Percentiles rank a stretch among this genome's conserved stretches.
phyloP scores from a whole-genome alignment of 2,329 filamentous ascomycete species.

The Trichoderma atrobrunneum region DNA sequence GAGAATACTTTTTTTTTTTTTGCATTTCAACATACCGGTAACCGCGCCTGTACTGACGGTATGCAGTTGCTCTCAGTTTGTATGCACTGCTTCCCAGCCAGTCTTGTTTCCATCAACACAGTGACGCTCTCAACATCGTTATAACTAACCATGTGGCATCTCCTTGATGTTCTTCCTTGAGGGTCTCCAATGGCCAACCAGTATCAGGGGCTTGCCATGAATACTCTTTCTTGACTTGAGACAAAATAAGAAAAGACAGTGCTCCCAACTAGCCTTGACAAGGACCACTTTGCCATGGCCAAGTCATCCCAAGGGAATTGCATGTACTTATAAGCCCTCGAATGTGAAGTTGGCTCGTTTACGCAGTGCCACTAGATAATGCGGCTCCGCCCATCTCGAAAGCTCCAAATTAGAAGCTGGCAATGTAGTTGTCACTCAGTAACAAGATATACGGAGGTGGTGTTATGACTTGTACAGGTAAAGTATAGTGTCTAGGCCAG shows the following conservation, averaged over 20 bases:
- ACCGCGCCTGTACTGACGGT: too few relatives aligned
- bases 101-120: background rate
- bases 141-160: background rate
- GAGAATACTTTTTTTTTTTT: too few relatives aligned
- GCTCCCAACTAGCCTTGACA: background rate
- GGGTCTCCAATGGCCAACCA: background rate
- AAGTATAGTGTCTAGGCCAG: background rate
- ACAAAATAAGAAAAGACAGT: background rate
- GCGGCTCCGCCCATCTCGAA: background rate
- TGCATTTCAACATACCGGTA: too few relatives aligned
- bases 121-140: background rate
- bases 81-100: background rate
- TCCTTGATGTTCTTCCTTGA: background rate
- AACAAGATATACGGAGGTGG: background rate
- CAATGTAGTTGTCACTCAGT: background rate
- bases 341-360: background rate
- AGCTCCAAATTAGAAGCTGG: background rate
- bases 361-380: background rate
- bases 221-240: background rate
- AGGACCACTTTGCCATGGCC: background rate
- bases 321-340: background rate
- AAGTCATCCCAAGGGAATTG: background rate
- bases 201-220: background rate
- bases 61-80: background rate
- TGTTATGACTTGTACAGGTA: background rate